Percentiles rank a stretch among this genome's conserved stretches.
These are phyloP conservation scores for Cryptosporidium ubiquitum DNA, from an alignment of 169 alveolate genomes.

Conservation along the genomic window DNA sequence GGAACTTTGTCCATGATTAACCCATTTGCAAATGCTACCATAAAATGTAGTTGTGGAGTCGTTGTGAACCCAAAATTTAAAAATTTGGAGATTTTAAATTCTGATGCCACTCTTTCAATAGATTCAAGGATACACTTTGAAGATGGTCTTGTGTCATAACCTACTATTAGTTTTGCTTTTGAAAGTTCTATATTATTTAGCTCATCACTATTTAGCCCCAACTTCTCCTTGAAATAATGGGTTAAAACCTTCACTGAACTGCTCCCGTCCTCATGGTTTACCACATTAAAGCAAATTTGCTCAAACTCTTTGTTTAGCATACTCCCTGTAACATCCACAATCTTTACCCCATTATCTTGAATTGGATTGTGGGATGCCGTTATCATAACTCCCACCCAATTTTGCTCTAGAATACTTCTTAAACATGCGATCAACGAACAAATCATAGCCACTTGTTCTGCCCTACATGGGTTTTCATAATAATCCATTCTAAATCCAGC, in stretches of 20 bases:
- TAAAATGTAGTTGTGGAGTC: constrained; percentile 86
- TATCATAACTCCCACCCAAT: constrained; percentile 87
- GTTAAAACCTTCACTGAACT: constrained; percentile 7
- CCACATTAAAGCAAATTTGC: constrained; percentile 66
- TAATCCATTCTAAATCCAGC: constrained; percentile 74
- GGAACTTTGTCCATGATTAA: constrained; percentile 1
- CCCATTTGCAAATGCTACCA: constrained; percentile 74
- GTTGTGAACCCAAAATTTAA: constrained; percentile 72
- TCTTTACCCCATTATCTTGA: constrained; percentile 89
- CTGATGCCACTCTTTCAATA: background rate
- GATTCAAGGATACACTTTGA: constrained; percentile 15
- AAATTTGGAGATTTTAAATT: background rate
- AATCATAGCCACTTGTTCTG: constrained; percentile 38
- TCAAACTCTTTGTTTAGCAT: constrained; percentile 86
- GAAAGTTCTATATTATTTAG: constrained; percentile 18
- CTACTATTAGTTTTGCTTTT: constrained; percentile 70
- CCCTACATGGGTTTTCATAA: constrained; percentile 19
- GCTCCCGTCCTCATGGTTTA: constrained; percentile 63
- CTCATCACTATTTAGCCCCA: constrained; percentile 10
- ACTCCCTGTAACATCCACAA: constrained; percentile 86
- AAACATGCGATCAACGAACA: constrained; percentile 57
- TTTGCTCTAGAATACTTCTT: constrained; percentile 47
- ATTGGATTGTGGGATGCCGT: constrained; percentile 93
- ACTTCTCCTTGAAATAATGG: background rate
- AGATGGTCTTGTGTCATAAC: constrained; percentile 79